A percentile compares a stretch with the other conserved stretches of the same genome.
Conservation (phyloP, 2,329 filamentous ascomycete species). For the Fusarium ramigenum region DNA sequence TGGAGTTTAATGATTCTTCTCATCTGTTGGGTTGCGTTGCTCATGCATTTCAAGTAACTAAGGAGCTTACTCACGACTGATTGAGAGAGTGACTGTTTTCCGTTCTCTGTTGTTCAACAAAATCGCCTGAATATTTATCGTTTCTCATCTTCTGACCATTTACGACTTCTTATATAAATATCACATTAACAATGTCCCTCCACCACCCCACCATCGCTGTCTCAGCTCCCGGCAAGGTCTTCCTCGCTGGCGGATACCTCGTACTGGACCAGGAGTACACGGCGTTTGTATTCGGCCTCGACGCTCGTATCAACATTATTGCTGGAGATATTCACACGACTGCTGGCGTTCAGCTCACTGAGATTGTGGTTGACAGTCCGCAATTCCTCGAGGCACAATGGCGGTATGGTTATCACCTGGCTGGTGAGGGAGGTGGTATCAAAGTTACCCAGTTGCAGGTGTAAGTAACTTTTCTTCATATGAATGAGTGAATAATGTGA, state of each 20-base stretch:
- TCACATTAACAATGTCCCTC: conserved; percentile 23
- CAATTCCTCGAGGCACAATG: conserved; percentile 90
- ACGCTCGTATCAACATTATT: conserved; percentile 73
- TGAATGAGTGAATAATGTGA: background rate
- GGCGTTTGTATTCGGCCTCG: conserved; percentile 75
- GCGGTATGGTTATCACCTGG: conserved; percentile 82
- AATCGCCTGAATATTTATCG: no score
- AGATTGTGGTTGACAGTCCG: conserved; percentile 88
- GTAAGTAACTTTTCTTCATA: conserved; percentile 63
- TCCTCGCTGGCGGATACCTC: conserved; percentile 93
- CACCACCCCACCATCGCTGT: conserved; percentile 64
- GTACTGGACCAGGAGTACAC: conserved; percentile 90
- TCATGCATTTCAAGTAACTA: conserved; percentile 23
- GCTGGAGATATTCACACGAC: conserved; percentile 66
- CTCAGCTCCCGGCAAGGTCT: conserved; percentile 95
- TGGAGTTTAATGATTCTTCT: conserved; percentile 33
- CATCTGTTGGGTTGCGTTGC: background rate
- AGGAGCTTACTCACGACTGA: conserved; percentile 27
- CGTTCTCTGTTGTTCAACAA: no score
- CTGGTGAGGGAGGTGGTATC: conserved; percentile 79
- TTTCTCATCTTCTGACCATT: background rate
- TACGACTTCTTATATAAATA: background rate
- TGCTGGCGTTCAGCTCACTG: conserved; percentile 70
- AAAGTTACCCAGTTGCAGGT: conserved; percentile 80
- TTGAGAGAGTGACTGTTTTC: background rate